phyloP scores from a whole-genome alignment of 441 rosid genomes.

The Jatropha podagrica region DNA sequence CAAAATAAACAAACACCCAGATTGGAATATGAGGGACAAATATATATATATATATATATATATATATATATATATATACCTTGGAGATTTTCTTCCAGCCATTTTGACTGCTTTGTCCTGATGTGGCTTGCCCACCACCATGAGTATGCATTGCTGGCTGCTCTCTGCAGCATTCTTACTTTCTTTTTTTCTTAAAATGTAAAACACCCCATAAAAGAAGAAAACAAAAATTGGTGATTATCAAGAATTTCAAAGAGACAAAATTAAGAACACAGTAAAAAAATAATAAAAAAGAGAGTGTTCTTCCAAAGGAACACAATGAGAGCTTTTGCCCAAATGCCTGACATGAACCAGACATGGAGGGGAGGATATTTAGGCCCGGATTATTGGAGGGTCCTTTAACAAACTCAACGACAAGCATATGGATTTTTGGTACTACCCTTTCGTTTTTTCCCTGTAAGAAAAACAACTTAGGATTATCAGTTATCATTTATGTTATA shows the following conservation, averaged over 20 bases:
- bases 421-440: not conserved
- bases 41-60: constrained; percentile 14
- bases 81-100: constrained; percentile 91
- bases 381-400: constrained; percentile 30
- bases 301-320: constrained; percentile 3
- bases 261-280: not conserved
- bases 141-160: constrained; percentile 90
- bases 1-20: not conserved
- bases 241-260: not conserved
- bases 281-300: not conserved
- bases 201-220: constrained; percentile 1
- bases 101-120: constrained; percentile 95
- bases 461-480: not conserved
- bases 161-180: constrained; percentile 79
- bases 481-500: not conserved
- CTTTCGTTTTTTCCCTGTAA: not conserved
- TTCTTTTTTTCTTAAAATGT: constrained; percentile 12
- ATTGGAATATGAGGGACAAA: not conserved
- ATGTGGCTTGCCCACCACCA: constrained; percentile 99
- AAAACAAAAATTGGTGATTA: not conserved
- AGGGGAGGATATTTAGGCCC: constrained; percentile 32
- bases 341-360: constrained; percentile 23
- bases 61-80: constrained; percentile 36
- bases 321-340: not conserved
- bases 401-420: constrained; percentile 21